Base-by-base conservation (phyloP, 78 protist genomes). In the Cavenderia fasciculata region DNA sequence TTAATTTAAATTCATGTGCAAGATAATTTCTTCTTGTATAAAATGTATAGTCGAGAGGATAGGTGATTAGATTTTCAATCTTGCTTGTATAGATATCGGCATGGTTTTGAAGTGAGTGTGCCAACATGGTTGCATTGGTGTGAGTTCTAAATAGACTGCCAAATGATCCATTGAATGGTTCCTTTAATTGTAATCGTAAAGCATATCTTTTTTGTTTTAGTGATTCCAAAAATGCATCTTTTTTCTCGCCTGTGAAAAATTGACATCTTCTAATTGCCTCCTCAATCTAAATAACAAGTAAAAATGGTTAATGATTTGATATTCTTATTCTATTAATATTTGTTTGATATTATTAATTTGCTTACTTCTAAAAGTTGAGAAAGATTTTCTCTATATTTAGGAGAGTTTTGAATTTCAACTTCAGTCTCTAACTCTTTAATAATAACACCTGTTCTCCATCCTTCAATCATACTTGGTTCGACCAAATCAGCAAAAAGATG, bases 21-120 rank as follows among this genome's bases (percentile, higher is more conserved):
- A 84, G 27, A 61, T 84, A 84, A 62, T 63, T 66, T 38, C 91
- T 38, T 4, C 29, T 6, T 1, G 91, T 74, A 36, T 59, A 61
- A 12, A 73, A 84, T 8, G 31, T 16, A 23, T 54, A 69, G 56
- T 68, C 71, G 29, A 84, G 25, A 21, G 91, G 91, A 25, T 84
- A 84, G 25, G 73, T 25, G 23, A 72, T 72, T 29, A 84, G 57
- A 84, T 84, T 84, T 47, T 71, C 82, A 72, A 84, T 84, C 27
- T 72, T 84, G 27, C 77, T 66, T 18, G 91, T 84, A 40, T 84
- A 84, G 62, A 84, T 72, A 84, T 84, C 91, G 21, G 91, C 76
- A 61, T 84, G 82, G 33, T 76, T 41, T 36, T 84, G 91, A n/a
- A 84, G 41, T n/a, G 79, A 84, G 0, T 51, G 31, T 0, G 91